Percentiles rank a stretch among this genome's conserved stretches.
Conservation (phyloP, 2,329 filamentous ascomycete genomes). For the Alternaria conjuncta region DNA sequence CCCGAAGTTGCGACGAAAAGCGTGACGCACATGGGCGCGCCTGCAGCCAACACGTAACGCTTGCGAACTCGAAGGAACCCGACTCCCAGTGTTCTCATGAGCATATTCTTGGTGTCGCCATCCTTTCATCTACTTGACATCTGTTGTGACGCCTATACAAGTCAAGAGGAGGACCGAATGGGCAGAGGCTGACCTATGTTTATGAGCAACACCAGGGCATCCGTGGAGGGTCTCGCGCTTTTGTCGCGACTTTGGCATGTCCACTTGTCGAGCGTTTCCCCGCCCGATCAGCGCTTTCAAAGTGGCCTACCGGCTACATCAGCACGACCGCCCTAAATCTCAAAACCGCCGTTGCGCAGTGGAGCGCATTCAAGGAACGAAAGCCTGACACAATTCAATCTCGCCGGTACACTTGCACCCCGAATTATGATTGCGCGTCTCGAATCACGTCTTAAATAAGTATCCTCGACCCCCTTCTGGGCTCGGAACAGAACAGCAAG, state of each 20-base stretch:
- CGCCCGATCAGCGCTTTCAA: background rate
- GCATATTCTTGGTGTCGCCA: background rate
- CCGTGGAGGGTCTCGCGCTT: background rate
- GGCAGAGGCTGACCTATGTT: background rate
- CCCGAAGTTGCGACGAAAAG: background rate
- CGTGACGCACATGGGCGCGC: background rate
- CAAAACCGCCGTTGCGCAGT: background rate
- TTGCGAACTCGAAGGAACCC: background rate
- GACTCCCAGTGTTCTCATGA: background rate
- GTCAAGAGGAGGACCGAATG: slow-evolving; percentile 7
- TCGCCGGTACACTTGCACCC: background rate
- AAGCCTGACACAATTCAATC: background rate
- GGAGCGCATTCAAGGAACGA: background rate
- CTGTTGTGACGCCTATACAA: background rate
- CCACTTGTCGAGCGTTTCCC: background rate
- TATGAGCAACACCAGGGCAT: background rate
- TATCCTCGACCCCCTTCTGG: background rate
- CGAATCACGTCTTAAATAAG: background rate
- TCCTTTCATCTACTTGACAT: background rate
- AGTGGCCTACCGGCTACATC: background rate
- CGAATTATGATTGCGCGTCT: background rate
- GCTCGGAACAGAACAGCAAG: background rate
- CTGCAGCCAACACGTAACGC: background rate
- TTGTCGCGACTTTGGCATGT: background rate
- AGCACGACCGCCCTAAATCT: background rate